Evolutionary conservation across 2,329 filamentous ascomycete species (phyloP).

Genomic region (Scorias spongiosa): DNA sequence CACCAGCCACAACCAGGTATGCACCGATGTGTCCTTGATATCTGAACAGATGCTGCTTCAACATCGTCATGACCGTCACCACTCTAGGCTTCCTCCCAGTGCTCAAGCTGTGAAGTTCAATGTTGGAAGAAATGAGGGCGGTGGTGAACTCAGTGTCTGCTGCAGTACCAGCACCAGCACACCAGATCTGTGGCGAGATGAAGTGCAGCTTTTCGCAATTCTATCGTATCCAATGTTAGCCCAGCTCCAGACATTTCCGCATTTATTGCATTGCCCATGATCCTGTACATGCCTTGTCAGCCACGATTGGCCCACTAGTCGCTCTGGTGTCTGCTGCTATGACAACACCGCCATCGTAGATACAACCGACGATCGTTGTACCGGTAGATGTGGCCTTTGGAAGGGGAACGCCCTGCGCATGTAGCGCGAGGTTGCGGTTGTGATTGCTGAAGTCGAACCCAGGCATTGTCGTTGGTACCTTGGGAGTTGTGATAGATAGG

Average conservation of each 20-base stretch:
- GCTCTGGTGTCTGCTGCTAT: slow-evolving; percentile 97
- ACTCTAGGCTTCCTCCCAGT: slow-evolving; percentile 94
- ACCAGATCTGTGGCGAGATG: slow-evolving; percentile 98
- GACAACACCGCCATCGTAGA: slow-evolving; percentile 92
- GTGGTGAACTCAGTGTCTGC: slow-evolving; percentile 99
- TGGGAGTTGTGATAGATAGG: slow-evolving; percentile 3
- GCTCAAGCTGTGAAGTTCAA: slow-evolving; percentile 91
- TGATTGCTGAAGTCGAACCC: slow-evolving; percentile 99
- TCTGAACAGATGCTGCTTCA: slow-evolving; percentile 98
- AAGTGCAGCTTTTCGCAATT: slow-evolving; percentile 99
- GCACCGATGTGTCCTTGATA: slow-evolving; percentile 97
- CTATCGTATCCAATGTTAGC: slow-evolving; percentile 19
- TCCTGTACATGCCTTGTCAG: slow-evolving; percentile 59
- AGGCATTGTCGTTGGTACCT: slow-evolving; percentile 45
- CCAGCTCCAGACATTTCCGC: neutral
- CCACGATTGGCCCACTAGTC: slow-evolving; percentile 92
- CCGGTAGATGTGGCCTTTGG: slow-evolving; percentile 97
- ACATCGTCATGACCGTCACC: slow-evolving; percentile 97
- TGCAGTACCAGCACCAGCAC: slow-evolving; percentile 90
- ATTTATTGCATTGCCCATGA: neutral
- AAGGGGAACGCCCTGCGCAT: slow-evolving; percentile 82
- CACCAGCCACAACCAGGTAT: slow-evolving; percentile 91
- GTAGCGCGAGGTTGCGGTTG: slow-evolving; percentile 94
- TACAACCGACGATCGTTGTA: slow-evolving; percentile 95
- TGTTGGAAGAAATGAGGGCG: slow-evolving; percentile 92